phyloP scores from a whole-genome alignment of 2,329 filamentous ascomycete genomes.

The Helicocarpus griseus region DNA sequence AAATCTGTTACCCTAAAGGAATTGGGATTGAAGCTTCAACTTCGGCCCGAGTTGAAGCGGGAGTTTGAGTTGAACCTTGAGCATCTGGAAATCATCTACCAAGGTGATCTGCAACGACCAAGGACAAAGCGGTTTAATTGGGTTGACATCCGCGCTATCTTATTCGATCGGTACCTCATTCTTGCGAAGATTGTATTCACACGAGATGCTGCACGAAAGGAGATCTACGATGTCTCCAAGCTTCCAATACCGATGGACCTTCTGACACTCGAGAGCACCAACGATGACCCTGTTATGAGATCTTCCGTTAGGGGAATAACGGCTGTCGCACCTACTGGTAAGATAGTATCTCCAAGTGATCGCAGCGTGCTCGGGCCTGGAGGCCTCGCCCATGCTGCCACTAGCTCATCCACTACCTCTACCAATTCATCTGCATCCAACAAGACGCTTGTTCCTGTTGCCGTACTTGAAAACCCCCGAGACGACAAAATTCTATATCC shows the following conservation, averaged over 20 bases:
- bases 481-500: conserved; percentile 84
- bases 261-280: conserved; percentile 80
- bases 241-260: conserved; percentile 95
- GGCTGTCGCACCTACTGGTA: conserved; percentile 29
- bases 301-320: conserved; percentile 61
- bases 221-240: conserved; percentile 85
- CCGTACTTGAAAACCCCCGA: conserved; percentile 46
- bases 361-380: conserved; percentile 41
- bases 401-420: conserved; percentile 55
- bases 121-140: conserved; percentile 83
- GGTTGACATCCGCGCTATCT: conserved; percentile 84
- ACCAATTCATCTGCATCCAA: conserved; percentile 25
- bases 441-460: conserved; percentile 38
- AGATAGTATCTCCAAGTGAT: conserved; percentile 40
- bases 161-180: conserved; percentile 96
- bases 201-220: conserved; percentile 58
- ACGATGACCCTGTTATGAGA: conserved; percentile 84
- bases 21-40: conserved; percentile 68
- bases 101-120: conserved; percentile 81
- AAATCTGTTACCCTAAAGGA: conserved; percentile 86
- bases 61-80: conserved; percentile 78
- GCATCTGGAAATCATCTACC: conserved; percentile 81
- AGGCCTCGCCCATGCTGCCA: conserved; percentile 55
- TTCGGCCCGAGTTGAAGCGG: conserved; percentile 78
- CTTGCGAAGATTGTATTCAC: conserved; percentile 68